Conservation (phyloP, 257 asterid genomes). For the Petunia secreta region DNA sequence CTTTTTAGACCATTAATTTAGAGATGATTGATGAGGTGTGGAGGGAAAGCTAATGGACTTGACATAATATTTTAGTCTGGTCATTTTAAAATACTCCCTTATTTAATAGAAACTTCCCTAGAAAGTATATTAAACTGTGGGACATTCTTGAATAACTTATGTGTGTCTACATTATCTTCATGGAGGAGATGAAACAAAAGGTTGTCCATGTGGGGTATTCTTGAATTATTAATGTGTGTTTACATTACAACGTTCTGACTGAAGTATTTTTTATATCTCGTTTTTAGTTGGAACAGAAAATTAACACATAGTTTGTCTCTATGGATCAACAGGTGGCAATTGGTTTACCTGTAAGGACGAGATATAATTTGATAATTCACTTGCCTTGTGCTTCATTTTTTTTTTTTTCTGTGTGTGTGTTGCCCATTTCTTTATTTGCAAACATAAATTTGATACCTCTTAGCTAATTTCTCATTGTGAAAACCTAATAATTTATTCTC, state of each 20-base stretch:
- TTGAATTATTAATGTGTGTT: background rate
- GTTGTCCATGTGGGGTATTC: background rate
- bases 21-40: constrained; percentile 35
- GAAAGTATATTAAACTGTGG: background rate
- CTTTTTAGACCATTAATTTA: constrained; percentile 31
- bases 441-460: too few relatives aligned
- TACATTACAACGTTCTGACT: background rate
- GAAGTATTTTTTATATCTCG: background rate
- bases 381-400: background rate
- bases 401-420: background rate
- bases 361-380: background rate
- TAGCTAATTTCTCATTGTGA: too few relatives aligned
- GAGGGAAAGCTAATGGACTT: constrained; percentile 45
- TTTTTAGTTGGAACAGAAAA: too few relatives aligned
- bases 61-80: constrained; percentile 18
- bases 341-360: background rate
- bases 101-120: background rate
- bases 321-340: background rate
- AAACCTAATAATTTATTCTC: too few relatives aligned
- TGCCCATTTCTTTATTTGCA: too few relatives aligned
- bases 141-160: background rate
- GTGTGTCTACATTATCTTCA: background rate
- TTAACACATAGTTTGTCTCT: background rate
- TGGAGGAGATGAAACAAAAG: background rate
- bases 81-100: background rate